A percentile compares a stretch with the other conserved stretches of the same genome.
These are phyloP conservation scores for Hemerocallis citrina DNA, from an alignment of 106 monocot species.

Conservation along the genomic window DNA sequence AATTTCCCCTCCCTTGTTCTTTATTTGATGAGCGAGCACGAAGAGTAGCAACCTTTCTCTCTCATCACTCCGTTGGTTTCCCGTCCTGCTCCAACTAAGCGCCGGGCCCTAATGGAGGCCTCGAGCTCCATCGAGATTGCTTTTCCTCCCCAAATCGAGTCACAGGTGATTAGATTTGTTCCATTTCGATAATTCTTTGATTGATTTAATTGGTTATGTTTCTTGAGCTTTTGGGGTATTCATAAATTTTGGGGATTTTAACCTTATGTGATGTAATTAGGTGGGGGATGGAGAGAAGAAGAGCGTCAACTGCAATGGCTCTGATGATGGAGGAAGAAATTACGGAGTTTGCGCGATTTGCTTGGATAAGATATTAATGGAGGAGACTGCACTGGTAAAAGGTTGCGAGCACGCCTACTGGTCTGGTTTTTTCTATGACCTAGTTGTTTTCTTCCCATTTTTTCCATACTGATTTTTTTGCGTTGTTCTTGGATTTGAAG, in stretches of 20 bases:
- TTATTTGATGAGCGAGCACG: not conserved
- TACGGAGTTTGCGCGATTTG: conserved; percentile 64
- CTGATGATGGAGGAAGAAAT: conserved; percentile 18
- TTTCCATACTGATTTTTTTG: no score
- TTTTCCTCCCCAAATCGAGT: not conserved
- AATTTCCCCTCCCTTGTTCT: not conserved
- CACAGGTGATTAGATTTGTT: not conserved
- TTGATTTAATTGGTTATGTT: not conserved
- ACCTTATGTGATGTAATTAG: not conserved
- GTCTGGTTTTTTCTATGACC: conserved; percentile 44
- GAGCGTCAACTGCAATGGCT: not conserved
- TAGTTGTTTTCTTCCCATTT: no score
- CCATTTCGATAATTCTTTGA: not conserved
- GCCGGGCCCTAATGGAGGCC: conserved; percentile 1
- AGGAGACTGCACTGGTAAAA: conserved; percentile 71
- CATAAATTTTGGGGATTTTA: not conserved
- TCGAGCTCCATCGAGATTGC: not conserved
- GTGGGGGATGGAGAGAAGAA: conserved; percentile 1
- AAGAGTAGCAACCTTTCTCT: not conserved
- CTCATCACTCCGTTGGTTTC: not conserved
- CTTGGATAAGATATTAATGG: conserved; percentile 53
- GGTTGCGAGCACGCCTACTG: conserved; percentile 95
- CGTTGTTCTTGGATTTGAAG: no score
- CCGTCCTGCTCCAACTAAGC: not conserved
- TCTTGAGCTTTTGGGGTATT: not conserved